Conservation (phyloP, 495 filamentous ascomycete genomes). For the Trichoderma virens region DNA sequence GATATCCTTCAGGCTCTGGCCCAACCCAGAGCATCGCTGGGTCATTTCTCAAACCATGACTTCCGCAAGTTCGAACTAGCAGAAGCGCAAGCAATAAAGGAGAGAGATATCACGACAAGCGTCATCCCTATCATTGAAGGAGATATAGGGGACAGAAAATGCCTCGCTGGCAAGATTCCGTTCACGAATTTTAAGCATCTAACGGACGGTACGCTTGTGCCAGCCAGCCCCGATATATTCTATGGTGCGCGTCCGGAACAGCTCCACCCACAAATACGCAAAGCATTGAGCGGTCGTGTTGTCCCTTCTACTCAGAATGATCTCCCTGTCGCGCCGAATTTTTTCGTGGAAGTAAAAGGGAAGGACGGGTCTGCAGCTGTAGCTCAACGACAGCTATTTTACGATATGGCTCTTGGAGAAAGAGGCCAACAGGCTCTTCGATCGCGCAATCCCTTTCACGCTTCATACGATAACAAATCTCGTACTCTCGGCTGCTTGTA, state of each 20-base stretch:
- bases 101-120: neutral
- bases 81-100: neutral
- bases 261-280: constrained; percentile 11
- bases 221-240: constrained; percentile 13
- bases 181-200: constrained; percentile 13
- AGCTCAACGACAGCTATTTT: constrained; percentile 14
- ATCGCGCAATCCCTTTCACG: constrained; percentile 8
- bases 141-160: neutral
- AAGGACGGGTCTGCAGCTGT: constrained; percentile 14
- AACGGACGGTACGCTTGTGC: constrained; percentile 12
- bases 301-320: constrained; percentile 12
- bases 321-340: constrained; percentile 14
- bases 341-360: constrained; percentile 16
- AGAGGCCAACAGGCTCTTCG: constrained; percentile 15
- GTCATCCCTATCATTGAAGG: neutral
- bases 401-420: constrained; percentile 15
- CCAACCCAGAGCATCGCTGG: constrained; percentile 10
- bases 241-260: constrained; percentile 15
- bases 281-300: constrained; percentile 9
- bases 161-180: constrained; percentile 8
- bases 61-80: constrained; percentile 11
- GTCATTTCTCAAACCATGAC: constrained; percentile 9
- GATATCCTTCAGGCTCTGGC: neutral
- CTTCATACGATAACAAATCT: constrained; percentile 15
- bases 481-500: constrained; percentile 15